Conservation (phyloP, 169 alveolate genomes). For the Eimeria acervulina region DNA sequence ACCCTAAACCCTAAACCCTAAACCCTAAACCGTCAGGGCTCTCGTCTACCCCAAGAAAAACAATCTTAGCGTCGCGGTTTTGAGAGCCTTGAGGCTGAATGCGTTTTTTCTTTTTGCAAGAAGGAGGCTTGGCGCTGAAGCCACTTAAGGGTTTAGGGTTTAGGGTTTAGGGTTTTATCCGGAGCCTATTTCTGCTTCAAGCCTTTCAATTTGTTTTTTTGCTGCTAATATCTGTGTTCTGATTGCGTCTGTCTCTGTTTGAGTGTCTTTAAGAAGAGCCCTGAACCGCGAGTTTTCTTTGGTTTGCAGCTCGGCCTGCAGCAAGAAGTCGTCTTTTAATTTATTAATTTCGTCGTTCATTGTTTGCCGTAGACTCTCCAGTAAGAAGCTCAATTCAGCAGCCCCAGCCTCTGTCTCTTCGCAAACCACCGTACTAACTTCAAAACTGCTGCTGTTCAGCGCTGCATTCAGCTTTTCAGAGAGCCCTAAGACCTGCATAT, state of each 20-base stretch:
- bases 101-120: neutral
- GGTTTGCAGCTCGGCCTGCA: neutral
- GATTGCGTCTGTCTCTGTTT: slow-evolving; percentile 1
- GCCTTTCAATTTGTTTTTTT: neutral
- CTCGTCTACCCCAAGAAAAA: no score
- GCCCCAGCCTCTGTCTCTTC: neutral
- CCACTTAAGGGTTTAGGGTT: slow-evolving; percentile 56
- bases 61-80: neutral
- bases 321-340: neutral
- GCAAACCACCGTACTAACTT: neutral
- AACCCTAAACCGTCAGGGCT: neutral
- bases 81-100: neutral
- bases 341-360: neutral
- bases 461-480: neutral
- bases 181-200: slow-evolving; percentile 22
- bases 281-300: neutral
- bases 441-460: neutral
- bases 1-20: slow-evolving; percentile 50
- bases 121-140: neutral
- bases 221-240: neutral
- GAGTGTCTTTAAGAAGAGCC: neutral
- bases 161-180: slow-evolving; percentile 58
- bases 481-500: neutral
- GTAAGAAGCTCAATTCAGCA: neutral
- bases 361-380: neutral